phyloP scores from a whole-genome alignment of 345 rosid genomes.

The Stellera chamaejasme region DNA sequence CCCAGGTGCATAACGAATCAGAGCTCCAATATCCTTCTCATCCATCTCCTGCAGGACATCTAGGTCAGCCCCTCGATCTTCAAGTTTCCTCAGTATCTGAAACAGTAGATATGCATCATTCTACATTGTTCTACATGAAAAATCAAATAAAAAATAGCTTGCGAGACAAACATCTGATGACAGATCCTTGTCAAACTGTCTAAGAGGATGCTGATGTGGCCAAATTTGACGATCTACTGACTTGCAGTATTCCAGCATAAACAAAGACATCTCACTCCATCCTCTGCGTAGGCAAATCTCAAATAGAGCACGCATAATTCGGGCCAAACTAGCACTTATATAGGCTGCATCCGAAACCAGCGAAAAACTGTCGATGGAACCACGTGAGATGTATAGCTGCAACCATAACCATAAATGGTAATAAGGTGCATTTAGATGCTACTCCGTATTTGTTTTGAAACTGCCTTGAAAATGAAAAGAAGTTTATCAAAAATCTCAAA shows the following conservation, averaged over 20 bases:
- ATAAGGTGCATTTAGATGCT: constrained; percentile 5
- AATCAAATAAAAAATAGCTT: constrained; percentile 9
- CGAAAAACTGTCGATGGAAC: constrained; percentile 86
- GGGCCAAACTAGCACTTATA: constrained; percentile 98
- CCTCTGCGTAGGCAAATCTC: constrained; percentile 90
- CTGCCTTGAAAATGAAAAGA: background rate
- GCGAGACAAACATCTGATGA: constrained; percentile 59
- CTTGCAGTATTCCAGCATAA: constrained; percentile 96
- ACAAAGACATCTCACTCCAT: constrained; percentile 85
- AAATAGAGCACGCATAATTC: constrained; percentile 91
- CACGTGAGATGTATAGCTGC: constrained; percentile 96
- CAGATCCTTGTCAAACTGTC: constrained; percentile 86
- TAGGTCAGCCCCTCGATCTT: constrained; percentile 78
- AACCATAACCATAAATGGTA: constrained; percentile 23
- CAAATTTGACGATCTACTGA: constrained; percentile 97
- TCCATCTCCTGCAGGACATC: constrained; percentile 89
- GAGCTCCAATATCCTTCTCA: constrained; percentile 85
- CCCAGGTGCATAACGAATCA: constrained; percentile 89
- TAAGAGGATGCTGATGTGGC: constrained; percentile 93
- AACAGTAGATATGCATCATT: constrained; percentile 18
- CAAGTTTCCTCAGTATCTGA: constrained; percentile 91
- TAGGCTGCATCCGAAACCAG: constrained; percentile 92
- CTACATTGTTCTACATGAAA: constrained; percentile 10
- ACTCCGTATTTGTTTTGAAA: constrained; percentile 8
- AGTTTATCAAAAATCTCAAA: too few species aligned